Base-by-base conservation (phyloP, 495 filamentous ascomycete species). In the Penicillium pulvis region DNA sequence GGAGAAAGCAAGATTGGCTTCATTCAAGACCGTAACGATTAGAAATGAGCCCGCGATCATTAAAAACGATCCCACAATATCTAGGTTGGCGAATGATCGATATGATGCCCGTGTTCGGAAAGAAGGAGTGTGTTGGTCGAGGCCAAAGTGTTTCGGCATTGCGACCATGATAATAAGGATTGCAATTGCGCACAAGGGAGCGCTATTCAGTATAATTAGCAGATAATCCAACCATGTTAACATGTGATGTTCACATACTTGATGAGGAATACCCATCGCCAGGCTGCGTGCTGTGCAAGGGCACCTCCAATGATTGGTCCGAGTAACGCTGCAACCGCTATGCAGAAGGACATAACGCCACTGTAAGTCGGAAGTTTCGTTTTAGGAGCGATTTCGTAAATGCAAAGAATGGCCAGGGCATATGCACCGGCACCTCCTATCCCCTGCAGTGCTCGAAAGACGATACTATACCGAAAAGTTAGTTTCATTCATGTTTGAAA, bases 251-350 rank as follows among this genome's bases (percentile, higher is more conserved):
- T 12, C 12, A 62, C 73, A 43, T 62, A 78, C 74, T 90, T 90
- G 65, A 89, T 79, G 68, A 81, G 80, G 59, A 88, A 89, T 33
- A 84, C 79, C 75, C 84, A 86, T 47, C 81, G 67, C 87, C 87
- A 90, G 3, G 68, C 67, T 6, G 77, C 73, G 11, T 73, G 63
- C 33, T 81, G 74, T 0, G 84, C 78, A 46, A 90, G 83, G 1
- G 76, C 78, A 6, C 87, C 87, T 19, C 87, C 87, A 5, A 89
- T 66, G 4, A 90, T 68, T 1, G 87, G 87, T 1, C 76, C 76
- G 10, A 57, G 57, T 16, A 70, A 55, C 47, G 63, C 62, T 23
- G 75, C 73, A 9, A 82, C 51, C n/a, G 71, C 75, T 46, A 78
- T 75, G 14, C 79, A 75, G 17, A 75, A 66, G 23, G 79, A 77